Evolutionary conservation across 1,284 basidiomycete species (phyloP).

Genomic region (Trichosporon faecale): DNA sequence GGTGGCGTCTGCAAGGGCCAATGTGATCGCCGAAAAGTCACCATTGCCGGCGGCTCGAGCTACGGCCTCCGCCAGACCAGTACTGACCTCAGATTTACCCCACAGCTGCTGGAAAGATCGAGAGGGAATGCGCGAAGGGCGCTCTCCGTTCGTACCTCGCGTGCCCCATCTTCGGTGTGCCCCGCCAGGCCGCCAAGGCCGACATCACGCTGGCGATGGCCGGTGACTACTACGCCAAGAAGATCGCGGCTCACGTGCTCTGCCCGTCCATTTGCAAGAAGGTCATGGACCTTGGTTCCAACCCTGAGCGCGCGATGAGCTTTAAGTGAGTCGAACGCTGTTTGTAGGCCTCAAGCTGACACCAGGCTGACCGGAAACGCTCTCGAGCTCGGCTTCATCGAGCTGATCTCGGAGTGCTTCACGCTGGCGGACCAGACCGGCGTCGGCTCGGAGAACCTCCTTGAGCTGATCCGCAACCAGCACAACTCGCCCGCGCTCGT

Average conservation of each 20-base stretch:
- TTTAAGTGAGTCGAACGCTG: conserved; percentile 65
- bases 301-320: conserved; percentile 60
- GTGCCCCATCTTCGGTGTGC: conserved; percentile 74
- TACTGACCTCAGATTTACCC: conserved; percentile 62
- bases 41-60: not conserved
- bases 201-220: conserved; percentile 73
- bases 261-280: conserved; percentile 76
- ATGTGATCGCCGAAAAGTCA: not conserved
- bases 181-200: conserved; percentile 63
- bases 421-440: conserved; percentile 82
- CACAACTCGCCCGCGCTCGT: conserved; percentile 39
- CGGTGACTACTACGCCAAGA: conserved; percentile 79
- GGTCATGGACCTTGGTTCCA: conserved; percentile 56
- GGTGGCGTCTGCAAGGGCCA: conserved; percentile 3
- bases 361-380: conserved; percentile 48
- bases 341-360: conserved; percentile 1
- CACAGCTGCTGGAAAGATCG: conserved; percentile 69
- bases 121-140: conserved; percentile 61
- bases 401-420: conserved; percentile 73
- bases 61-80: not conserved
- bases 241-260: conserved; percentile 66
- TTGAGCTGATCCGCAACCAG: conserved; percentile 60
- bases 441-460: conserved; percentile 62
- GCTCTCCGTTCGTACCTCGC: conserved; percentile 67
- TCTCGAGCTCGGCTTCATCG: conserved; percentile 57